Evolutionary conservation across 495 filamentous ascomycete genomes (phyloP), one percentile per base, ranked within the genome.

Genomic region (Aspergillus panamensis): DNA sequence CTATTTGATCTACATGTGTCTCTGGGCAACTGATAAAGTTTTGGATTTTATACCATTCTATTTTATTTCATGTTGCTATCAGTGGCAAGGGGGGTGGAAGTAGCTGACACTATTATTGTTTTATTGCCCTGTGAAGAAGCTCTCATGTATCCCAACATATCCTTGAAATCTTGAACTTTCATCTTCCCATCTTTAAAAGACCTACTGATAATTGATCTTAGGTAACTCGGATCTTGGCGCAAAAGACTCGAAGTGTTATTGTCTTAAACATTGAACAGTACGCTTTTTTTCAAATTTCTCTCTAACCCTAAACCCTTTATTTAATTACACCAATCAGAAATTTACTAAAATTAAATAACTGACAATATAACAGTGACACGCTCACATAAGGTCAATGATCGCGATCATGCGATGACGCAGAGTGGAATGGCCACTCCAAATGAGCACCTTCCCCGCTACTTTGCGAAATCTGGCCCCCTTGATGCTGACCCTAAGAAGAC

Each of bases 351-450:
- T 25, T 25, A 49, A 14, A 49, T 49, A 4, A 30, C 29, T 49
- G 12, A 58, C 56, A 14, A 17, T 6, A 16, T 10, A 32, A 30
- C 39, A 93, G 91, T 96, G 93, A 96, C 92, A 76, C 92, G 91
- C 64, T 90, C 94, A 49, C 89, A 95, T 80, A 97, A 97, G 78
- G 79, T 75, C 73, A 92, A 88, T 74, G 92, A 95, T 72, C 89
- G 90, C 74, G 88, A 92, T 70, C 90, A 96, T 74, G 79, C 82
- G 57, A 84, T 78, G 61, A 77, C 87, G 57, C 79, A 81, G 58
- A 78, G 84, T 60, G 89, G 85, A 64, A 83, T 83, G 39, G 83
- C 83, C 48, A 68, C 74, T 14, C 73, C 82, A 42, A 82, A 87
- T 62, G 87, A 93, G 35, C 82, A 87, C 59, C 72, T 96, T 25